These are phyloP conservation scores for Peniophora sp. DNA, from an alignment of 1,284 basidiomycete genomes.

Conservation along the genomic window DNA sequence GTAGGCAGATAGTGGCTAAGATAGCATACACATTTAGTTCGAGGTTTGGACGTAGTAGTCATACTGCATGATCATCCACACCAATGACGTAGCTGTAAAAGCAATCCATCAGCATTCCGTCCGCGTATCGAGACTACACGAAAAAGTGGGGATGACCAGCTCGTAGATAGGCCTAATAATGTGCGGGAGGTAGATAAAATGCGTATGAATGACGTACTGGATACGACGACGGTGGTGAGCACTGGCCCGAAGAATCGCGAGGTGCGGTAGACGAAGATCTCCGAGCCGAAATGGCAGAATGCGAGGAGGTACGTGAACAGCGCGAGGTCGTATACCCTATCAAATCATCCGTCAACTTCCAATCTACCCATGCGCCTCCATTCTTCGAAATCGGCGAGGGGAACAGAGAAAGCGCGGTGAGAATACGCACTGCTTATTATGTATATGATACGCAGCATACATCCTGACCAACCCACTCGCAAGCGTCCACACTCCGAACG, in stretches of 20 bases:
- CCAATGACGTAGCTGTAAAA: constrained; percentile 51
- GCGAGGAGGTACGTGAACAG: constrained; percentile 86
- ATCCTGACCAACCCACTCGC: constrained; percentile 73
- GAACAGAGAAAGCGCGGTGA: constrained; percentile 20
- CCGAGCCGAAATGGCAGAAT: constrained; percentile 83
- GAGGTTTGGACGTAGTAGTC: constrained; percentile 51
- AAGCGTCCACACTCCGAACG: constrained; percentile 86
- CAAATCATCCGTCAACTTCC: background rate
- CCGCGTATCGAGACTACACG: background rate
- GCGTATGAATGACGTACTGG: constrained; percentile 58
- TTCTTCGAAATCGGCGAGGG: constrained; percentile 5
- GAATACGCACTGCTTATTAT: constrained; percentile 65
- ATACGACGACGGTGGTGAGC: constrained; percentile 78
- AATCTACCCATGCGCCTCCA: background rate
- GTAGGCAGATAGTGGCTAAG: no score
- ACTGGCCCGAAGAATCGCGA: constrained; percentile 60
- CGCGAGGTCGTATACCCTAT: constrained; percentile 86
- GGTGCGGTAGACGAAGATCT: constrained; percentile 79
- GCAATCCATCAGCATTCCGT: background rate
- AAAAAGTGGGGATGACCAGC: background rate
- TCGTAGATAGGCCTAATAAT: background rate
- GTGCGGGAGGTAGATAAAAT: constrained; percentile 1
- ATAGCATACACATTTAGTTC: no score
- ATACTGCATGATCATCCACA: constrained; percentile 81
- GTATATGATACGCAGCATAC: constrained; percentile 85